phyloP scores from a whole-genome alignment of 1,139 yeast genomes.

The Saccharomycopsis crataegensis region DNA sequence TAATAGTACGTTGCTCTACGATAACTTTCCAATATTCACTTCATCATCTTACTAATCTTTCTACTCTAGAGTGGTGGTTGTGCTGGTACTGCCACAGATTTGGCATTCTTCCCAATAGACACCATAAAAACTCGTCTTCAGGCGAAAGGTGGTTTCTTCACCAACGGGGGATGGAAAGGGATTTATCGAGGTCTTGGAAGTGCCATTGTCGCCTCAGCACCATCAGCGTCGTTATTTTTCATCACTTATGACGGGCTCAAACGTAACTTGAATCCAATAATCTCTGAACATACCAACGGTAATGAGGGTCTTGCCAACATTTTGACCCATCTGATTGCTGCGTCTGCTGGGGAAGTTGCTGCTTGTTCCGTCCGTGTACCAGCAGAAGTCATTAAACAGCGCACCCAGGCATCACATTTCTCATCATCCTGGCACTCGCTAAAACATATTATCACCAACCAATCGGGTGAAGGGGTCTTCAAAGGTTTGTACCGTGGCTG shows the following conservation, averaged over 20 bases:
- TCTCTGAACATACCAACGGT: conserved; percentile 25
- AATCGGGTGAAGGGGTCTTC: conserved; percentile 69
- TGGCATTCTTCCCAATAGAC: conserved; percentile 93
- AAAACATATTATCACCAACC: conserved; percentile 47
- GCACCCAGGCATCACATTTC: conserved; percentile 74
- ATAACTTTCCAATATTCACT: neutral
- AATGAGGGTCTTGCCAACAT: conserved; percentile 29
- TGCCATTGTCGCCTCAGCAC: conserved; percentile 92
- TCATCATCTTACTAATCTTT: neutral
- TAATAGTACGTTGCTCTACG: conserved; percentile 10
- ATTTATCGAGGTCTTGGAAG: conserved; percentile 90
- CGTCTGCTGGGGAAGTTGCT: conserved; percentile 83
- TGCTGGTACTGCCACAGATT: conserved; percentile 93
- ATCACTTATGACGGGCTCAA: conserved; percentile 82
- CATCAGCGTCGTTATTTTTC: conserved; percentile 84
- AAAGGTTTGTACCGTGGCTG: conserved; percentile 88
- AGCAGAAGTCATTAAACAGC: conserved; percentile 90
- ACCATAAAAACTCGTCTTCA: conserved; percentile 90
- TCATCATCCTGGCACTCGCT: conserved; percentile 60
- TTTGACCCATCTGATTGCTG: conserved; percentile 73
- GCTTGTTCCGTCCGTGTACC: conserved; percentile 96
- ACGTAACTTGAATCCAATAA: conserved; percentile 40
- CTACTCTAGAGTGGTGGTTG: conserved; percentile 73
- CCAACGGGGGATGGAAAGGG: conserved; percentile 88
- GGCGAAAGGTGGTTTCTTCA: conserved; percentile 90